Evolutionary conservation across 441 rosid genomes (phyloP).

Genomic region (Hura crepitans): DNA sequence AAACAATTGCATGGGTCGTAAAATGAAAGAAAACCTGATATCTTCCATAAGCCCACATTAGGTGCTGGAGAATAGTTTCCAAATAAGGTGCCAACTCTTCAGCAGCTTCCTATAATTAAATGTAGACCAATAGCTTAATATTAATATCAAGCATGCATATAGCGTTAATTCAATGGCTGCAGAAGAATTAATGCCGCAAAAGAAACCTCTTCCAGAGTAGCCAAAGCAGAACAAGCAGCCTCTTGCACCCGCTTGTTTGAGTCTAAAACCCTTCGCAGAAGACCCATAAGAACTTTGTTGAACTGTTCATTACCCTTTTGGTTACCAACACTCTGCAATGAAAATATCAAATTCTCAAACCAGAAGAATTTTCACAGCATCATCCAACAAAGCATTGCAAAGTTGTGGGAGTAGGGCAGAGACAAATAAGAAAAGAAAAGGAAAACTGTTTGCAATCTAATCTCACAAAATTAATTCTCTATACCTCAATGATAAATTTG

Average conservation of each 20-base stretch:
- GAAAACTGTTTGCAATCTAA: neutral
- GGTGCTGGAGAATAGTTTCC: conserved; percentile 83
- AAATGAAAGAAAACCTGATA: conserved; percentile 62
- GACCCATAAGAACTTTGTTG: conserved; percentile 82
- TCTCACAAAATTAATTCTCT: neutral
- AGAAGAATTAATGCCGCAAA: conserved; percentile 15
- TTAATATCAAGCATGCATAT: neutral
- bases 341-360: neutral
- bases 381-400: neutral
- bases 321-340: conserved; percentile 56
- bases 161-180: neutral
- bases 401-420: neutral
- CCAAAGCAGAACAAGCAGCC: conserved; percentile 99
- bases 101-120: conserved; percentile 67
- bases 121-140: neutral
- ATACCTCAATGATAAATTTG: conserved; percentile 91
- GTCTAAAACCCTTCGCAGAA: conserved; percentile 80
- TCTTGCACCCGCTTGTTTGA: conserved; percentile 95
- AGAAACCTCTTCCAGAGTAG: conserved; percentile 87
- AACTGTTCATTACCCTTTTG: conserved; percentile 77
- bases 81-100: conserved; percentile 76
- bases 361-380: neutral
- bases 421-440: neutral
- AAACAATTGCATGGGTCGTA: neutral
- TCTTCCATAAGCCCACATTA: conserved; percentile 91